Percentiles rank a stretch among this genome's conserved stretches.
Conservation (phyloP, 345 rosid species). For the Acer saccharum region DNA sequence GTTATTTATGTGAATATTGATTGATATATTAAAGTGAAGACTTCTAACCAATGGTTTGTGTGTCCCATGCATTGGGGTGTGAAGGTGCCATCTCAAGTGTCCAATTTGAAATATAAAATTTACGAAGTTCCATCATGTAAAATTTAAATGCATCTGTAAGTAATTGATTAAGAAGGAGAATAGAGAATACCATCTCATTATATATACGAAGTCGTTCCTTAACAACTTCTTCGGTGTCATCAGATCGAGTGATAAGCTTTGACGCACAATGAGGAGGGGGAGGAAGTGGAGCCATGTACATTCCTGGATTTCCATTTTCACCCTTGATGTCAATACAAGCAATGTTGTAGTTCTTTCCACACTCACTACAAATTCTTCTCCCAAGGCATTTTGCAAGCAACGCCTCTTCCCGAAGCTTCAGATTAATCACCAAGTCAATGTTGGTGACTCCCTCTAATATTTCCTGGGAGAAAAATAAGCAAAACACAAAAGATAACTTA, state of each 20-base stretch:
- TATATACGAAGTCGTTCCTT: slow-evolving; percentile 83
- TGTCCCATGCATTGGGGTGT: not conserved
- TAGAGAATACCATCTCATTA: slow-evolving; percentile 56
- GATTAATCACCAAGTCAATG: slow-evolving; percentile 77
- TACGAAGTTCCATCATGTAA: not conserved
- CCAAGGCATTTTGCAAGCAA: slow-evolving; percentile 94
- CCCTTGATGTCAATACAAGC: slow-evolving; percentile 88
- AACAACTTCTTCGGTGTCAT: slow-evolving; percentile 91
- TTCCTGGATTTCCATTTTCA: slow-evolving; percentile 70
- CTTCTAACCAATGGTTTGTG: not conserved
- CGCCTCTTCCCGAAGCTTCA: slow-evolving; percentile 87
- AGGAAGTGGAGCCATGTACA: slow-evolving; percentile 95
- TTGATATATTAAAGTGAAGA: too few relatives aligned
- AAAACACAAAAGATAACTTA: not conserved
- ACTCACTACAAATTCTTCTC: slow-evolving; percentile 87
- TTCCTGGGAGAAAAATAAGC: slow-evolving; percentile 52
- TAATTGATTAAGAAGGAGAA: slow-evolving; percentile 2
- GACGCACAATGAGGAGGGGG: slow-evolving; percentile 85
- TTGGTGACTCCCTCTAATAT: slow-evolving; percentile 87
- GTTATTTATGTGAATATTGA: not conserved
- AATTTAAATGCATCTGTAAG: not conserved
- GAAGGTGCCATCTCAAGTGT: not conserved
- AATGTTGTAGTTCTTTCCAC: slow-evolving; percentile 87
- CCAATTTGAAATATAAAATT: not conserved
- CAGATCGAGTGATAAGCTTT: slow-evolving; percentile 86